These are phyloP conservation scores for Blastomyces percursus DNA, from an alignment of 2,329 filamentous ascomycete genomes.

Conservation along the genomic window DNA sequence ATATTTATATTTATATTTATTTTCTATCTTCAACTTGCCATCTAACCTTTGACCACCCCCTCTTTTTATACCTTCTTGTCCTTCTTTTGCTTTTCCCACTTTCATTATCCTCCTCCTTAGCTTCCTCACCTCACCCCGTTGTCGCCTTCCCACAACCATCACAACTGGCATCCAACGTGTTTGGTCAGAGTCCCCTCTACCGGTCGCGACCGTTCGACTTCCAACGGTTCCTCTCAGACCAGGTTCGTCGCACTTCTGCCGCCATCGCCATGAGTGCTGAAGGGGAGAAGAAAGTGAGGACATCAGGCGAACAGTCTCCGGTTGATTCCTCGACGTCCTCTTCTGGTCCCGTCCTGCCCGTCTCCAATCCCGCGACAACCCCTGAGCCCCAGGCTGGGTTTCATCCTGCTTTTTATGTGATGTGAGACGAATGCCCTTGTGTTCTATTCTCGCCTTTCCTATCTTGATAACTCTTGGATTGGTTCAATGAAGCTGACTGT, in stretches of 20 bases:
- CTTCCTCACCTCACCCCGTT: not conserved
- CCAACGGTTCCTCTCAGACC: conserved; percentile 36
- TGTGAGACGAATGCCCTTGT: conserved; percentile 31
- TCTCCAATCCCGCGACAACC: conserved; percentile 71
- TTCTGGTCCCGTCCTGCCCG: conserved; percentile 53
- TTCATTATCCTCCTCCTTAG: conserved; percentile 9
- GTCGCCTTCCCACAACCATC: conserved; percentile 10
- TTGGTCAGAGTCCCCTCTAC: conserved; percentile 32
- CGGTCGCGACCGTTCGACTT: conserved; percentile 39
- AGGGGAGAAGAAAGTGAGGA: conserved; percentile 64
- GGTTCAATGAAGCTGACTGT: not conserved
- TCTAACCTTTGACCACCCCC: not conserved
- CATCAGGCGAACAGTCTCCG: conserved; percentile 57
- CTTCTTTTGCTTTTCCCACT: not conserved
- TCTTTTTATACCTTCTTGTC: not conserved
- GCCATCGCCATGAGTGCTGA: conserved; percentile 47
- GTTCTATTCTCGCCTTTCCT: not conserved
- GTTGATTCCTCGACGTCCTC: conserved; percentile 7
- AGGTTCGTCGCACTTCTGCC: conserved; percentile 33
- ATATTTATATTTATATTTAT: not conserved
- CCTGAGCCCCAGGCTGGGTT: conserved; percentile 52
- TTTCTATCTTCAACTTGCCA: not conserved
- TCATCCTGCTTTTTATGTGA: conserved; percentile 78
- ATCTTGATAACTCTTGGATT: not conserved
- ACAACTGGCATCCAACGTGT: conserved; percentile 36